Conservation (phyloP, 225 moss, liverwort and hornwort genomes). For the Anthoceros angustus region DNA sequence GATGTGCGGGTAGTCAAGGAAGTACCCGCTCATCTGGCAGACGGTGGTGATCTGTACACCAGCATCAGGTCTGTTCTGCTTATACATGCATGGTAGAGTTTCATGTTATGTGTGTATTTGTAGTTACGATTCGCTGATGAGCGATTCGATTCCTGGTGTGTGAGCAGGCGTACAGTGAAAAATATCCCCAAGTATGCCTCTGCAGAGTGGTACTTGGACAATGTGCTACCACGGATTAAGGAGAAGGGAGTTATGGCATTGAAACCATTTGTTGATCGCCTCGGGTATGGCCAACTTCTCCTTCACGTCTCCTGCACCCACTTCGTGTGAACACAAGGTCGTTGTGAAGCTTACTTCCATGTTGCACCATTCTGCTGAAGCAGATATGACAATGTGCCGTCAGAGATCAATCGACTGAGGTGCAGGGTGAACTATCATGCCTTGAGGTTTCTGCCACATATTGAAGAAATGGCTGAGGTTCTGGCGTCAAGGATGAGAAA, state of each 20-base stretch:
- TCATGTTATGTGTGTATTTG: background rate
- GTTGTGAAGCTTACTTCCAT: no score
- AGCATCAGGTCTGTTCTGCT: constrained; percentile 18
- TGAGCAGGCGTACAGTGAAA: constrained; percentile 31
- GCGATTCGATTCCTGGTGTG: background rate
- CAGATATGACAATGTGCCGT: constrained; percentile 19
- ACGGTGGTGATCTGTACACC: constrained; percentile 25
- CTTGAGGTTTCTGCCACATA: constrained; percentile 31
- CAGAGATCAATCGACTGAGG: constrained; percentile 36
- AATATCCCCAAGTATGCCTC: constrained; percentile 52
- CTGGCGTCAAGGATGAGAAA: constrained; percentile 38
- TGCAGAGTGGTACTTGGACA: constrained; percentile 31
- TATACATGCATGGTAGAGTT: background rate
- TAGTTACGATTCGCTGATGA: background rate
- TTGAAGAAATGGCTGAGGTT: constrained; percentile 25
- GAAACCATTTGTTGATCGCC: constrained; percentile 52
- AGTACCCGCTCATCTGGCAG: constrained; percentile 29
- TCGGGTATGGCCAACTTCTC: constrained; percentile 21
- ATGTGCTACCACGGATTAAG: constrained; percentile 37
- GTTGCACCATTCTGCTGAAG: background rate
- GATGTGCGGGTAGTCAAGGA: constrained; percentile 31
- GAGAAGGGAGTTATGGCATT: constrained; percentile 36
- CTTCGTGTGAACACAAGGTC: no score
- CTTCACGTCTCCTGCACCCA: background rate
- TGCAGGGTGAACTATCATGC: constrained; percentile 57